Evolutionary conservation across 2,329 filamentous ascomycete species (phyloP).

Genomic region (Harringtonia lauricola): DNA sequence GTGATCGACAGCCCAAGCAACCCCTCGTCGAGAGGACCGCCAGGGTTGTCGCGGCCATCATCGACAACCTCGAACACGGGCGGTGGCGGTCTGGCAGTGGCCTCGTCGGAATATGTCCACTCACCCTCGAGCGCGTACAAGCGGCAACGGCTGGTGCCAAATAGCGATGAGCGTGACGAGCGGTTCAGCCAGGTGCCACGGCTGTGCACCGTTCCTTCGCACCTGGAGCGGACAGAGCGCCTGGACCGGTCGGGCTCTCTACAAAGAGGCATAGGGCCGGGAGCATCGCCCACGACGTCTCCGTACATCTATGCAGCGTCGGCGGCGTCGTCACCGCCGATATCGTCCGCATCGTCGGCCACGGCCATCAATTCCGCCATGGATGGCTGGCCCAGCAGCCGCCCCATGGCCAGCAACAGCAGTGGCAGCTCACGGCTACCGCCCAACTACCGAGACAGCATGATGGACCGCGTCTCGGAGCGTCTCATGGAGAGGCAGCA

Average conservation of each 20-base stretch:
- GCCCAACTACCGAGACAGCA: constrained; percentile 2
- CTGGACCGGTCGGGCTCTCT: constrained; percentile 7
- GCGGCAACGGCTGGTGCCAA: constrained; percentile 30
- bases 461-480: too few species aligned
- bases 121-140: constrained; percentile 34
- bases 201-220: constrained; percentile 22
- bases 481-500: constrained; percentile 13
- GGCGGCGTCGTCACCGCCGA: not conserved
- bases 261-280: not conserved
- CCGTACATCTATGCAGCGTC: not conserved
- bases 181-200: constrained; percentile 34
- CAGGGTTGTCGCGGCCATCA: too few species aligned
- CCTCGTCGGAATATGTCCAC: constrained; percentile 33
- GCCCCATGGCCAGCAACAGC: not conserved
- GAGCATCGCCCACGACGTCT: not conserved
- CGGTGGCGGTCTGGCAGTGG: constrained; percentile 14
- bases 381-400: not conserved
- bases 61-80: too few species aligned
- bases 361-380: not conserved
- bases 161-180: constrained; percentile 26
- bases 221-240: not conserved
- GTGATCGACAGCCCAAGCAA: constrained; percentile 19
- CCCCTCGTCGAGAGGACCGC: too few species aligned
- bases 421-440: constrained; percentile 1
- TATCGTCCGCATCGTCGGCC: not conserved